A percentile compares a stretch with the other conserved stretches of the same genome.
Conservation (phyloP, 108 stramenopile species). For the Pseudonitzschia multistriata region DNA sequence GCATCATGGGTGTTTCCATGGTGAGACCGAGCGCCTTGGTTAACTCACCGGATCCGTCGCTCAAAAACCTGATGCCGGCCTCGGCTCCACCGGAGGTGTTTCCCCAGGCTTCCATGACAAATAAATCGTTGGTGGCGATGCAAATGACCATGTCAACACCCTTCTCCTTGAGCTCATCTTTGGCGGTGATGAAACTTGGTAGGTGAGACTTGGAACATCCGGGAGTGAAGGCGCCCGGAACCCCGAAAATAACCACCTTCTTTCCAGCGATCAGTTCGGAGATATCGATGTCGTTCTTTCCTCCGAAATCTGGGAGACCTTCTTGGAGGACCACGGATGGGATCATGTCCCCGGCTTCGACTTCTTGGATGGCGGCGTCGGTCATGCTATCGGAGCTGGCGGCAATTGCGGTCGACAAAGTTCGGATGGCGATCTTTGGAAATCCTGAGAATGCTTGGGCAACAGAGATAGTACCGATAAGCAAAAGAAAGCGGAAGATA, state of each 20-base stretch:
- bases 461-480: background rate
- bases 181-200: constrained; percentile 80
- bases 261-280: constrained; percentile 71
- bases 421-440: background rate
- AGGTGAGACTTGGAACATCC: constrained; percentile 85
- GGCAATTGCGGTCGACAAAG: background rate
- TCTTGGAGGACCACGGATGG: constrained; percentile 62
- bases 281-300: constrained; percentile 48
- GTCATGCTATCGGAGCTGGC: background rate
- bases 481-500: background rate
- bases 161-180: constrained; percentile 77
- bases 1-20: constrained; percentile 66
- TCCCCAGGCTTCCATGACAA: constrained; percentile 88
- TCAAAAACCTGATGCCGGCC: constrained; percentile 72
- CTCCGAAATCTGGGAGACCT: constrained; percentile 53
- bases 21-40: constrained; percentile 66
- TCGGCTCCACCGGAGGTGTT: constrained; percentile 71
- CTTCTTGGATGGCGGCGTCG: constrained; percentile 37
- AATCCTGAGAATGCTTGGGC: constrained; percentile 2
- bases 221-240: constrained; percentile 93
- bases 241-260: constrained; percentile 87
- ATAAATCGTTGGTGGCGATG: constrained; percentile 86
- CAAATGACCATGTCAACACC: constrained; percentile 85
- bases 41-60: constrained; percentile 66
- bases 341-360: constrained; percentile 74